phyloP scores from a whole-genome alignment of 1,139 yeast genomes.

The Yamadazyma triangularis region DNA sequence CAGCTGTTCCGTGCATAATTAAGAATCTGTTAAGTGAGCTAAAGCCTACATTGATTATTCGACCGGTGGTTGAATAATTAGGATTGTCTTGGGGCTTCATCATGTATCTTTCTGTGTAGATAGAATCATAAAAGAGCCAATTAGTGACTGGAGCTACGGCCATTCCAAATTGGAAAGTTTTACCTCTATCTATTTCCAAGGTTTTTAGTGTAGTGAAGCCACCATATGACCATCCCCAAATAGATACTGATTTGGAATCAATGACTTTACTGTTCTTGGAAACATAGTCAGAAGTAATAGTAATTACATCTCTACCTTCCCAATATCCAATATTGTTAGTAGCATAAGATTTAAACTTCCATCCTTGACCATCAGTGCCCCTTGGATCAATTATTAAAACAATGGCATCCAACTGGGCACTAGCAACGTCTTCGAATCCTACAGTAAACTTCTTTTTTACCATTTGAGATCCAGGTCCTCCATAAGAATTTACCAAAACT shows the following conservation, averaged over 20 bases:
- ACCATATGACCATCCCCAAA: conserved; percentile 91
- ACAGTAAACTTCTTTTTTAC: conserved; percentile 51
- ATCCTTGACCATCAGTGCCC: conserved; percentile 90
- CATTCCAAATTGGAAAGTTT: conserved; percentile 64
- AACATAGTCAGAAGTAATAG: conserved; percentile 62
- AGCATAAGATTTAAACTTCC: conserved; percentile 68
- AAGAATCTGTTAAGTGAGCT: conserved; percentile 54
- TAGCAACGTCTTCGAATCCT: conserved; percentile 66
- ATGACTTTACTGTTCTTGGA: conserved; percentile 46
- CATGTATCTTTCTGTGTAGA: conserved; percentile 90
- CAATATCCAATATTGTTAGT: conserved; percentile 70
- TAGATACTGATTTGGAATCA: conserved; percentile 62
- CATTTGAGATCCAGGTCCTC: conserved; percentile 91
- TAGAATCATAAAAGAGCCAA: conserved; percentile 70
- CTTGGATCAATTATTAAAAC: conserved; percentile 88
- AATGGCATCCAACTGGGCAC: conserved; percentile 66
- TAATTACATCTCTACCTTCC: conserved; percentile 81
- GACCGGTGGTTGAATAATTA: conserved; percentile 41
- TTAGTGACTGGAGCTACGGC: conserved; percentile 82
- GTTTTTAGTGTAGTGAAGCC: conserved; percentile 74
- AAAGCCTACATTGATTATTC: conserved; percentile 48
- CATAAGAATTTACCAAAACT: conserved; percentile 76
- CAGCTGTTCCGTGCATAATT: conserved; percentile 94
- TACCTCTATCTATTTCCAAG: conserved; percentile 59
- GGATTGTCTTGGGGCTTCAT: conserved; percentile 55